These are phyloP conservation scores for Suhomyces atakaporum DNA, from an alignment of 1,139 yeast species.

Conservation along the genomic window DNA sequence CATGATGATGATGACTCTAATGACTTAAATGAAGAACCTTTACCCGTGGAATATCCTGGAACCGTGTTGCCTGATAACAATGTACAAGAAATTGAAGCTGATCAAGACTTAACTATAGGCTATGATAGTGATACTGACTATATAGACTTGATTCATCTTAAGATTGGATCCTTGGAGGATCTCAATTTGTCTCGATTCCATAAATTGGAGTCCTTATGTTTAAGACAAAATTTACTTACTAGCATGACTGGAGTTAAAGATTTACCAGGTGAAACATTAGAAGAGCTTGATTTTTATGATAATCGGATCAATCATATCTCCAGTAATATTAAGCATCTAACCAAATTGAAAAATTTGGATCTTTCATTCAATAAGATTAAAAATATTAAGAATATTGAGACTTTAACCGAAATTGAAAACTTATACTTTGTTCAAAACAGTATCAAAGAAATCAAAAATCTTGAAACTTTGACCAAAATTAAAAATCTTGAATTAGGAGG, in stretches of 20 bases:
- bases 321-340: conserved; percentile 60
- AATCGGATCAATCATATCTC: conserved; percentile 88
- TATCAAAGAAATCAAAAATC: conserved; percentile 68
- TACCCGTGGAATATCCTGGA: conserved; percentile 46
- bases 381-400: conserved; percentile 77
- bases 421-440: conserved; percentile 88
- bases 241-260: conserved; percentile 70
- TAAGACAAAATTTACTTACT: conserved; percentile 83
- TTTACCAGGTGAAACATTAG: conserved; percentile 53
- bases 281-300: conserved; percentile 87
- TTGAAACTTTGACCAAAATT: conserved; percentile 60
- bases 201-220: conserved; percentile 60
- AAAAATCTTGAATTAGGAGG: conserved; percentile 89
- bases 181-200: conserved; percentile 62
- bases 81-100: conserved; percentile 48
- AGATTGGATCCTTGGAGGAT: conserved; percentile 67
- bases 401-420: conserved; percentile 61
- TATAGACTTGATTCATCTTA: conserved; percentile 78
- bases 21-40: conserved; percentile 33
- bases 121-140: conserved; percentile 63
- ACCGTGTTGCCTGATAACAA: conserved; percentile 58
- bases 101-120: conserved; percentile 62
- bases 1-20: conserved; percentile 28
- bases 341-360: conserved; percentile 64
- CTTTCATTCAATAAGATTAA: conserved; percentile 89